These are phyloP conservation scores for Maudiozyma serrabonitensis DNA, from an alignment of 805 yeast species.

Conservation along the genomic window DNA sequence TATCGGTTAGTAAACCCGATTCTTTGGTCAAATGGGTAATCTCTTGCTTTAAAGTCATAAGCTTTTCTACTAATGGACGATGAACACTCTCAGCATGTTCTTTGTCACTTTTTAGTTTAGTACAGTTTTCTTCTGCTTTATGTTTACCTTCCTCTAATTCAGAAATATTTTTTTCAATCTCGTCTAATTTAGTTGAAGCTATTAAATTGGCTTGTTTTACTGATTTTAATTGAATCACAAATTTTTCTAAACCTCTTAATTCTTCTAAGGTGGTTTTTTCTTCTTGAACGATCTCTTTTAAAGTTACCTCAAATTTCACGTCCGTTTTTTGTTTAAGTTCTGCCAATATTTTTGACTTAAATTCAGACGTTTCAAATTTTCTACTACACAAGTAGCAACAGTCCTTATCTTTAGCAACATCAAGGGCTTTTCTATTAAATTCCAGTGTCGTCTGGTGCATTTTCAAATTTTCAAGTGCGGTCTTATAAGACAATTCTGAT, in stretches of 20 bases:
- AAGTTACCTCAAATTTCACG: slow-evolving; percentile 26
- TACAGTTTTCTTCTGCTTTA: slow-evolving; percentile 23
- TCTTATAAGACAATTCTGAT: slow-evolving; percentile 52
- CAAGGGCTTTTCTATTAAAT: slow-evolving; percentile 62
- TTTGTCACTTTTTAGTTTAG: slow-evolving; percentile 9
- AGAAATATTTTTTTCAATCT: slow-evolving; percentile 4
- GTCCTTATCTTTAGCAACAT: slow-evolving; percentile 45
- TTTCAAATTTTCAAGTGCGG: slow-evolving; percentile 55
- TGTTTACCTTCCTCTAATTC: slow-evolving; percentile 16
- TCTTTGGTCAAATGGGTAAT: slow-evolving; percentile 14
- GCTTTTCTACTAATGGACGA: slow-evolving; percentile 23
- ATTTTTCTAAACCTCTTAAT: slow-evolving; percentile 17
- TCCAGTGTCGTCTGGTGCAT: slow-evolving; percentile 58
- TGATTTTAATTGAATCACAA: slow-evolving; percentile 11
- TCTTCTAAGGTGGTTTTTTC: slow-evolving; percentile 25
- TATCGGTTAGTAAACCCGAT: slow-evolving; percentile 16
- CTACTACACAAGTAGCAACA: slow-evolving; percentile 69
- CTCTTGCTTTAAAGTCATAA: slow-evolving; percentile 22
- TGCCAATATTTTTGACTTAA: slow-evolving; percentile 18
- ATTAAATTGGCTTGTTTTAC: not conserved
- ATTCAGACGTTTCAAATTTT: slow-evolving; percentile 38
- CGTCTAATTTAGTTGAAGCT: slow-evolving; percentile 1
- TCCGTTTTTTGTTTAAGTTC: slow-evolving; percentile 27
- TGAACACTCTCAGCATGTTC: slow-evolving; percentile 16
- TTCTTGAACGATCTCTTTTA: slow-evolving; percentile 27